Conservation (phyloP, 768 basidiomycete species). For the Lactarius psammicola region DNA sequence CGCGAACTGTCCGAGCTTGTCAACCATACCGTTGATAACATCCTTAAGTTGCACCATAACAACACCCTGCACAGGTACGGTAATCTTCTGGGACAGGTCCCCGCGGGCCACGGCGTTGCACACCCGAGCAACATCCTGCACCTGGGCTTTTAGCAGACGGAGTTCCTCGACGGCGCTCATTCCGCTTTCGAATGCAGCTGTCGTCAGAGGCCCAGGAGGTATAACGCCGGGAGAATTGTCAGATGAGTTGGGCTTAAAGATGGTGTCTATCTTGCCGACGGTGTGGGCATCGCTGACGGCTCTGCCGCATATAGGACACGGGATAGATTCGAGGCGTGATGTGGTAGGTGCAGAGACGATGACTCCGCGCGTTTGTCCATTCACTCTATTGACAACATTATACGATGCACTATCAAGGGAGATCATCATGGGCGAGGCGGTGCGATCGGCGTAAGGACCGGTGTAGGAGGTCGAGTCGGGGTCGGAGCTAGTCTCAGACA, state of each 20-base stretch:
- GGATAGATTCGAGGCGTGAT: conserved; percentile 22
- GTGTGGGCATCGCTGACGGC: conserved; percentile 21
- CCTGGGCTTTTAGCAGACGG: conserved; percentile 72
- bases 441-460: conserved; percentile 19
- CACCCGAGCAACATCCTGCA: conserved; percentile 57
- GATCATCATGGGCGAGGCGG: conserved; percentile 27
- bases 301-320: conserved; percentile 27
- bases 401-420: conserved; percentile 22
- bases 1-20: conserved; percentile 78
- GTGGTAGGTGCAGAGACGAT: conserved; percentile 28
- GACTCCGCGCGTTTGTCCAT: conserved; percentile 7
- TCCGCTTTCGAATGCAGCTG: conserved; percentile 52
- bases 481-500: conserved; percentile 22
- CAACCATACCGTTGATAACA: conserved; percentile 48
- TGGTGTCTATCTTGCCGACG: conserved; percentile 10
- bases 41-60: conserved; percentile 53
- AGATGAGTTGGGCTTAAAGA: conserved; percentile 6
- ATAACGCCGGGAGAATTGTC: conserved; percentile 32
- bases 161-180: conserved; percentile 71
- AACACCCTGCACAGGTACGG: conserved; percentile 49
- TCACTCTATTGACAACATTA: conserved; percentile 8
- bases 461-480: conserved; percentile 3
- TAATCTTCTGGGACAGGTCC: conserved; percentile 51
- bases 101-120: conserved; percentile 52
- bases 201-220: conserved; percentile 49